These are phyloP conservation scores for Cladosporium velox DNA, from an alignment of 2,329 filamentous ascomycete species.

Conservation along the genomic window DNA sequence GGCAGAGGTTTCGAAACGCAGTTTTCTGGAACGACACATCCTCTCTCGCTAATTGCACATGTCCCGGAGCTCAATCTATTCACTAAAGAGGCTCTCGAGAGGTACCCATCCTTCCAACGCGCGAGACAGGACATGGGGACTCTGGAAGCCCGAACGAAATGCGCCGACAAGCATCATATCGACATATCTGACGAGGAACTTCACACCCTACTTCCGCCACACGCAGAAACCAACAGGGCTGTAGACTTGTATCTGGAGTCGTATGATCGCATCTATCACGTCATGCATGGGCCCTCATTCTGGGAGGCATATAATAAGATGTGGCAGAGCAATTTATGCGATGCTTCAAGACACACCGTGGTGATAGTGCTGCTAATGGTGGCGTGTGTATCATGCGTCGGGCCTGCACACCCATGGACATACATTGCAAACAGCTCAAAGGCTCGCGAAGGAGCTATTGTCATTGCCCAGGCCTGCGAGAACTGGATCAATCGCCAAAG, in stretches of 20 bases:
- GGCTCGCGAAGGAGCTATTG: slow-evolving; percentile 42
- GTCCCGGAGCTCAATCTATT: slow-evolving; percentile 34
- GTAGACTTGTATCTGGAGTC: slow-evolving; percentile 51
- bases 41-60: slow-evolving; percentile 36
- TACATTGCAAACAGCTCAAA: slow-evolving; percentile 48
- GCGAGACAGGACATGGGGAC: slow-evolving; percentile 33
- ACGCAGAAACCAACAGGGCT: slow-evolving; percentile 45
- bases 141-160: slow-evolving; percentile 29
- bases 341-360: slow-evolving; percentile 40
- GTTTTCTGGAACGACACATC: slow-evolving; percentile 47
- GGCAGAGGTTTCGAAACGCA: slow-evolving; percentile 49
- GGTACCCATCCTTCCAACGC: slow-evolving; percentile 38
- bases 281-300: slow-evolving; percentile 58
- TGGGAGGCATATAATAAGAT: slow-evolving; percentile 51
- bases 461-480: slow-evolving; percentile 44
- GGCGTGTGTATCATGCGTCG: slow-evolving; percentile 41
- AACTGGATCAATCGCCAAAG: slow-evolving; percentile 48
- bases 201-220: slow-evolving; percentile 40
- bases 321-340: slow-evolving; percentile 43
- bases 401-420: slow-evolving; percentile 34
- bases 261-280: slow-evolving; percentile 55
- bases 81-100: slow-evolving; percentile 35
- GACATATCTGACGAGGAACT: slow-evolving; percentile 38
- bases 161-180: slow-evolving; percentile 27
- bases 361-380: slow-evolving; percentile 45